Evolutionary conservation across 495 filamentous ascomycete species (phyloP).

Genomic region (Cercophora scortea): DNA sequence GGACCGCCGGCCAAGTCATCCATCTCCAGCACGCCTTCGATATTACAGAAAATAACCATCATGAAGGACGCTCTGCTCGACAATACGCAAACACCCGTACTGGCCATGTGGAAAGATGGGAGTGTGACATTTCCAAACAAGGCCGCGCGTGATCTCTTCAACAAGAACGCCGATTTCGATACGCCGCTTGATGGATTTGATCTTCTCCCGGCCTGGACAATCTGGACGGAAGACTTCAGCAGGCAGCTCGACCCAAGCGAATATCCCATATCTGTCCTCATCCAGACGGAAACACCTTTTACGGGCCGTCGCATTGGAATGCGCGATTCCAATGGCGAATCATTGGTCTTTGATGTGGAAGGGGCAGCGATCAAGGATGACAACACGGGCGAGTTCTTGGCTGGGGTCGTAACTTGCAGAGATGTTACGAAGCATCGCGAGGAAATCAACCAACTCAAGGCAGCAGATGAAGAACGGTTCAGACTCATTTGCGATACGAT

Average conservation of each 20-base stretch:
- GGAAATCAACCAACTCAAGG: slow-evolving; percentile 51
- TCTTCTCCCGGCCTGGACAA: slow-evolving; percentile 42
- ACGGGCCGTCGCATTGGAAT: slow-evolving; percentile 51
- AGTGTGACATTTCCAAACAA: slow-evolving; percentile 57
- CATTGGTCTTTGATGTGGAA: slow-evolving; percentile 47
- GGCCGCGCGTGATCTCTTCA: slow-evolving; percentile 48
- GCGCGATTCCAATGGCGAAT: slow-evolving; percentile 35
- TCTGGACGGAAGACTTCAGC: slow-evolving; percentile 57
- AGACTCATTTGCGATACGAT: slow-evolving; percentile 62
- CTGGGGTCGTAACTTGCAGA: slow-evolving; percentile 53
- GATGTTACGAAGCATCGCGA: slow-evolving; percentile 56
- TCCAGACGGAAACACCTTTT: slow-evolving; percentile 48
- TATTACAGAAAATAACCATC: slow-evolving; percentile 54
- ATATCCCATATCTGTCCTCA: slow-evolving; percentile 51
- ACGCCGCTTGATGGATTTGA: slow-evolving; percentile 40
- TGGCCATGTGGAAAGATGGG: slow-evolving; percentile 66
- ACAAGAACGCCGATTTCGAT: slow-evolving; percentile 30
- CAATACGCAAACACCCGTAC: slow-evolving; percentile 56
- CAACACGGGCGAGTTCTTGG: slow-evolving; percentile 57
- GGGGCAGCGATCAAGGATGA: slow-evolving; percentile 52
- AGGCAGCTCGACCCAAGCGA: slow-evolving; percentile 46
- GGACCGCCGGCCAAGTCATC: slow-evolving; percentile 47
- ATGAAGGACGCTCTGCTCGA: slow-evolving; percentile 68
- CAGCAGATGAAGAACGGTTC: slow-evolving; percentile 58
- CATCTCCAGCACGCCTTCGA: slow-evolving; percentile 44